Evolutionary conservation across 208 protist genomes (phyloP), one percentile per base, ranked within the genome.

Genomic region (Wallacemonas sp.): DNA sequence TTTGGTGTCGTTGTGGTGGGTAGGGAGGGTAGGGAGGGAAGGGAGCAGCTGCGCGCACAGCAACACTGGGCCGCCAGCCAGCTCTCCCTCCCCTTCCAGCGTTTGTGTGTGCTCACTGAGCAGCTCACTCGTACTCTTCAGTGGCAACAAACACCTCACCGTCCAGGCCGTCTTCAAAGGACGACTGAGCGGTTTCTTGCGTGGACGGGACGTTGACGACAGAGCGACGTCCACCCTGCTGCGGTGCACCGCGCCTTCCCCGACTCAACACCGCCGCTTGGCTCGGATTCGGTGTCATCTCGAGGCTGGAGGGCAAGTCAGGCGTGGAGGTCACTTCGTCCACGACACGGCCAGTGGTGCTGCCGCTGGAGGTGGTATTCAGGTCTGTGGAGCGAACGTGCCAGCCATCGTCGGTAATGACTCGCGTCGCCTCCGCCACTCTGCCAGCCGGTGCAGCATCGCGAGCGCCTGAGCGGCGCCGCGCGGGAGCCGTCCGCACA

Each of bases 61-160:
- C n/a, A n/a, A n/a, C n/a, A n/a, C n/a, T n/a, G n/a, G n/a, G n/a
- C n/a, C n/a, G n/a, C n/a, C n/a, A n/a, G n/a, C n/a, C n/a, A n/a
- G n/a, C n/a, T n/a, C n/a, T n/a, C n/a, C n/a, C n/a, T n/a, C n/a
- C n/a, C n/a, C n/a, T n/a, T n/a, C n/a, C n/a, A n/a, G n/a, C n/a
- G n/a, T n/a, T n/a, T n/a, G n/a, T n/a, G n/a, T n/a, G n/a, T n/a
- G 42, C 5, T 48, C 17, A 48, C 9, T 5, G 17, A 17, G 5
- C 5, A 13, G 26, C 19, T 57, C 84, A 92, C 53, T 92, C 85
- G 58, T 67, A 94, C 64, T 95, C 89, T 38, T 88, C 69, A 2
- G 89, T 95, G 3, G 79, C 89, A 27, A 94, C 86, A 63, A 94
- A 91, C 4, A 89, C 76, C 50, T 94, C 89, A 60, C 68, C 71